phyloP scores from a whole-genome alignment of 441 rosid genomes.

The Adansonia gregorii region DNA sequence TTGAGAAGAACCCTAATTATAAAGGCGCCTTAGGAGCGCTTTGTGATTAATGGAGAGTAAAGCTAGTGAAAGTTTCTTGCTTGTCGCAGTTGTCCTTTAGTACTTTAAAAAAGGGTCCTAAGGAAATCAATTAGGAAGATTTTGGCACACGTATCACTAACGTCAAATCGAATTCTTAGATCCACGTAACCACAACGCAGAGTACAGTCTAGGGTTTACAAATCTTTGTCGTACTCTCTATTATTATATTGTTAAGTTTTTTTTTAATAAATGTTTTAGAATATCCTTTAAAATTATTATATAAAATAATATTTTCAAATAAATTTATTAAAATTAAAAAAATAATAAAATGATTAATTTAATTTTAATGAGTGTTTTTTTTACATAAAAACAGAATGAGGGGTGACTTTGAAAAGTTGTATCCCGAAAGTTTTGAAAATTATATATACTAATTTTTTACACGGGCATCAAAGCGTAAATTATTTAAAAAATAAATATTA shows the following conservation, averaged over 20 bases:
- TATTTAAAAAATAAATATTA: too few relatives aligned
- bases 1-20: background rate
- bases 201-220: constrained; percentile 26
- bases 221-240: constrained; percentile 17
- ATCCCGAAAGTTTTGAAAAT: too few relatives aligned
- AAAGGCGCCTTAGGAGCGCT: constrained; percentile 15
- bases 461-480: too few relatives aligned
- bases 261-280: too few relatives aligned
- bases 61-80: background rate
- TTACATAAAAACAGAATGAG: too few relatives aligned
- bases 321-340: too few relatives aligned
- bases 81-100: constrained; percentile 13
- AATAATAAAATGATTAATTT: too few relatives aligned
- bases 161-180: constrained; percentile 40
- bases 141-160: constrained; percentile 32
- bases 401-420: too few relatives aligned
- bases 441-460: too few relatives aligned
- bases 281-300: background rate
- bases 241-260: too few relatives aligned
- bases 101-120: background rate
- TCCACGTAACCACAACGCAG: constrained; percentile 42
- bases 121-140: background rate
- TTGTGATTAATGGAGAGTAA: constrained; percentile 1
- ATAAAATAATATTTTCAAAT: background rate
- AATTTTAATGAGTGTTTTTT: too few relatives aligned